Evolutionary conservation across 169 alveolate species (phyloP).

Genomic region (Plasmodium vinckei): DNA sequence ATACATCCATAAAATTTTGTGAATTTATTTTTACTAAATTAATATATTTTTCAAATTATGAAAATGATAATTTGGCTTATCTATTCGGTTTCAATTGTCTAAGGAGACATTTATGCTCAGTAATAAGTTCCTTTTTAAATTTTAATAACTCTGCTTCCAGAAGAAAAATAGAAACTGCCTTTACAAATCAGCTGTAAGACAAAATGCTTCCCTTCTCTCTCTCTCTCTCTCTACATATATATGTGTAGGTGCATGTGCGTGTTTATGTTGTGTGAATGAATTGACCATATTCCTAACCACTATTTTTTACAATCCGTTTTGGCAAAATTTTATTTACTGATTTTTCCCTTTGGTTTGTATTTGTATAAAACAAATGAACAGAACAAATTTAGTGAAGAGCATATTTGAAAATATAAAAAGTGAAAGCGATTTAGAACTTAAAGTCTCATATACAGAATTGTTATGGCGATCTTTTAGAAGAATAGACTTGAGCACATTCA

Average conservation of each 20-base stretch:
- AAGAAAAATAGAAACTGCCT: constrained; percentile 55
- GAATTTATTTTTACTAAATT: constrained; percentile 67
- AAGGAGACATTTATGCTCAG: constrained; percentile 68
- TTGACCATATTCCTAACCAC: background rate
- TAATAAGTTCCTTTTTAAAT: constrained; percentile 68
- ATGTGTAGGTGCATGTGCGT: background rate
- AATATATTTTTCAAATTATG: constrained; percentile 54
- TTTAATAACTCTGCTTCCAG: constrained; percentile 38
- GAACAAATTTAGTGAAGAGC: constrained; percentile 36
- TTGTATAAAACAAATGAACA: background rate
- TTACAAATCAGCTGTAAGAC: constrained; percentile 53
- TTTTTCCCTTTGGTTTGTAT: too few species aligned
- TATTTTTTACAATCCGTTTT: too few species aligned
- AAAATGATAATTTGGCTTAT: constrained; percentile 29
- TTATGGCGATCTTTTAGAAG: constrained; percentile 75
- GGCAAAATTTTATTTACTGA: too few species aligned
- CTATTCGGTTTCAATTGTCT: constrained; percentile 58
- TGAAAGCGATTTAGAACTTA: constrained; percentile 68
- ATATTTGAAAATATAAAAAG: constrained; percentile 64
- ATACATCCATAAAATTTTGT: constrained; percentile 65
- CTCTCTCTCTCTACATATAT: background rate
- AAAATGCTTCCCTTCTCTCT: background rate
- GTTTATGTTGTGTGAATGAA: background rate
- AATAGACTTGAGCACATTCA: constrained; percentile 25
- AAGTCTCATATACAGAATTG: constrained; percentile 70